A percentile compares a stretch with the other conserved stretches of the same genome.
Conservation (phyloP, 2,329 filamentous ascomycete species). For the Penicillium digitatum region DNA sequence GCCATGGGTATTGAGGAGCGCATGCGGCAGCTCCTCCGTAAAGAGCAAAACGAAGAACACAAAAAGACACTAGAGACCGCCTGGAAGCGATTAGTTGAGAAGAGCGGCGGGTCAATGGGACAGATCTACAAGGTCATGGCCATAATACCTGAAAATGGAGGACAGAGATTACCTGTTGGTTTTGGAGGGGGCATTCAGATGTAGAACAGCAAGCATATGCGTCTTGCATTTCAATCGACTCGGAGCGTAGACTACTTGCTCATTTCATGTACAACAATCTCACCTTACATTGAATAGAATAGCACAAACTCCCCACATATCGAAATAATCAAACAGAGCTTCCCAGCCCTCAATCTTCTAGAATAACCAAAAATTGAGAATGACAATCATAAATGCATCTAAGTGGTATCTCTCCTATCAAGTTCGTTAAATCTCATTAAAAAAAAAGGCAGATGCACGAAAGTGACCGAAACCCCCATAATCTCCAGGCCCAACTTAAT, state of each 20-base stretch:
- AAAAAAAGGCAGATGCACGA: constrained; percentile 2
- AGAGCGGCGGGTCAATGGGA: constrained; percentile 81
- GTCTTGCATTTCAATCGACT: not conserved
- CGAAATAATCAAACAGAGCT: not conserved
- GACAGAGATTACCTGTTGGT: constrained; percentile 73
- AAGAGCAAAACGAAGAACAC: constrained; percentile 48
- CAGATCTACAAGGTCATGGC: constrained; percentile 91
- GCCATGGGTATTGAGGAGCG: constrained; percentile 80
- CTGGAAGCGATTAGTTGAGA: constrained; percentile 80
- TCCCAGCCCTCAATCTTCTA: not conserved
- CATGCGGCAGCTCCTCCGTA: constrained; percentile 62
- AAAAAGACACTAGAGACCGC: constrained; percentile 64
- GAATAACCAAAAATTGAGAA: not conserved
- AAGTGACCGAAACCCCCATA: not conserved
- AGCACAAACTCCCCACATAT: not conserved
- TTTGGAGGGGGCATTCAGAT: constrained; percentile 67
- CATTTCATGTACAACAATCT: constrained; percentile 1
- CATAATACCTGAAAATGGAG: constrained; percentile 76
- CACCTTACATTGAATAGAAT: not conserved
- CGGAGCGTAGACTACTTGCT: not conserved
- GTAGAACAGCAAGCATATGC: constrained; percentile 12
- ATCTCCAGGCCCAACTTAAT: constrained; percentile 20
- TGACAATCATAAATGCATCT: not conserved
- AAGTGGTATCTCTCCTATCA: constrained; percentile 14
- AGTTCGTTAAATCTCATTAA: constrained; percentile 7